These are phyloP conservation scores for Lotmaria passim DNA, from an alignment of 208 protist genomes.

Conservation along the genomic window DNA sequence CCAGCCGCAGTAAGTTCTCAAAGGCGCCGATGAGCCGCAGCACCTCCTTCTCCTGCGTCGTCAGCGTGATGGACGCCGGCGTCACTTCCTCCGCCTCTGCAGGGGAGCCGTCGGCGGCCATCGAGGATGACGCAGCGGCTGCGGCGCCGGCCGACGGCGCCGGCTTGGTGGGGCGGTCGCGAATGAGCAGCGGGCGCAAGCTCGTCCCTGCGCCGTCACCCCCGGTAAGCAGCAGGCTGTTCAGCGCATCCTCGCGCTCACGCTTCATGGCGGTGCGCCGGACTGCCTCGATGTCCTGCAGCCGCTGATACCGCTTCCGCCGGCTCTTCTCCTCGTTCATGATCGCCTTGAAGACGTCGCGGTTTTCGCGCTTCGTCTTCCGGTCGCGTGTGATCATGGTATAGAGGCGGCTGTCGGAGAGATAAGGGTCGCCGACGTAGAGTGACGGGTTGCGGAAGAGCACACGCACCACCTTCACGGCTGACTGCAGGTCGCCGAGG, in stretches of 20 bases:
- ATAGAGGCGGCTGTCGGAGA: conserved; percentile 87
- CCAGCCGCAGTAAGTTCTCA: conserved; percentile 80
- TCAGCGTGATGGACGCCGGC: conserved; percentile 7
- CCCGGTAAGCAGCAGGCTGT: conserved; percentile 51
- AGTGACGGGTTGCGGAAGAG: conserved; percentile 81
- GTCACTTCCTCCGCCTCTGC: neutral
- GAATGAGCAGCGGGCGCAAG: conserved; percentile 14
- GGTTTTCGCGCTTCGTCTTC: conserved; percentile 77
- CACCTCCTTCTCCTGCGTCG: conserved; percentile 44
- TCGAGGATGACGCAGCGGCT: conserved; percentile 3
- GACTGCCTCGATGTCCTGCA: conserved; percentile 74
- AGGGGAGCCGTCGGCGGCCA: neutral
- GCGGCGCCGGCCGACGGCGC: neutral
- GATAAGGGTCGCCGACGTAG: conserved; percentile 82
- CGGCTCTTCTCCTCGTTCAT: conserved; percentile 86
- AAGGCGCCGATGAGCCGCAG: conserved; percentile 79
- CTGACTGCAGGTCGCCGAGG: conserved; percentile 67
- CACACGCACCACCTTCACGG: conserved; percentile 79
- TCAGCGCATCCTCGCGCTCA: conserved; percentile 83
- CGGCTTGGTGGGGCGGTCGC: conserved; percentile 1
- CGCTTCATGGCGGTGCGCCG: conserved; percentile 85
- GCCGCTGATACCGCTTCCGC: conserved; percentile 66
- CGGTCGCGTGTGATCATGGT: conserved; percentile 92
- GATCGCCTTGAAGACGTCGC: conserved; percentile 78
- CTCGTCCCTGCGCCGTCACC: conserved; percentile 5